Evolutionary conservation across 2,329 filamentous ascomycete genomes (phyloP), one percentile per base, ranked within the genome.

Genomic region (Nigrospora osmanthi): DNA sequence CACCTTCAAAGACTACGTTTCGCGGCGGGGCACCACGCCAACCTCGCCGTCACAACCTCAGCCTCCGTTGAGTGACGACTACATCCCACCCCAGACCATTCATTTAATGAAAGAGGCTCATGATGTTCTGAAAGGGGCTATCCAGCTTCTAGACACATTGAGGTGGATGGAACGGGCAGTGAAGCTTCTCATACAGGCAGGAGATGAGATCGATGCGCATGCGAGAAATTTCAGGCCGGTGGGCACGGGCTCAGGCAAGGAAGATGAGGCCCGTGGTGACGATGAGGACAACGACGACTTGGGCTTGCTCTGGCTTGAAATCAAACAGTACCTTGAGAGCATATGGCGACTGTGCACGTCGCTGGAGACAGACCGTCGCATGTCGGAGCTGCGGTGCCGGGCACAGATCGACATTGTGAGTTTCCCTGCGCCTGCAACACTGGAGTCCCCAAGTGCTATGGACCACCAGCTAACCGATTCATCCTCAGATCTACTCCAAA

Each of bases 21-120:
- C 50, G n/a, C n/a, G 42, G 13, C 38, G 38, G 6, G 35, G 43
- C 19, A 42, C 32, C 11, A 17, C 32, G 13, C n/a, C 19, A 11
- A 33, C 38, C 40, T 19, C n/a, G 13, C 17, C 42, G 14, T n/a
- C 34, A 12, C 35, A 43, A 12, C 15, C 14, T 16, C 32, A 9
- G 17, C 33, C 35, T 12, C 34, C 40, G 16, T 30, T 42, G n/a
- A 55, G 56, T 32, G 50, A 57, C 9, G 55, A 60, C 10, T 65
- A 61, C 51, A 63, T 67, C 0, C 65, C 65, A 3, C 68, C 68
- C 52, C 68, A 68, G 39, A 71, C 69, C 47, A 70, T 70, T 3
- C 65, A 68, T 40, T 60, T 72, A 15, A 72, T 72, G 69, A 71
- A 71, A 52, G 62, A 67, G 40, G 69, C 69, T 0, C 69, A 72